phyloP scores from a whole-genome alignment of 2,329 filamentous ascomycete genomes.

The Phyllosticta citribraziliensis region DNA sequence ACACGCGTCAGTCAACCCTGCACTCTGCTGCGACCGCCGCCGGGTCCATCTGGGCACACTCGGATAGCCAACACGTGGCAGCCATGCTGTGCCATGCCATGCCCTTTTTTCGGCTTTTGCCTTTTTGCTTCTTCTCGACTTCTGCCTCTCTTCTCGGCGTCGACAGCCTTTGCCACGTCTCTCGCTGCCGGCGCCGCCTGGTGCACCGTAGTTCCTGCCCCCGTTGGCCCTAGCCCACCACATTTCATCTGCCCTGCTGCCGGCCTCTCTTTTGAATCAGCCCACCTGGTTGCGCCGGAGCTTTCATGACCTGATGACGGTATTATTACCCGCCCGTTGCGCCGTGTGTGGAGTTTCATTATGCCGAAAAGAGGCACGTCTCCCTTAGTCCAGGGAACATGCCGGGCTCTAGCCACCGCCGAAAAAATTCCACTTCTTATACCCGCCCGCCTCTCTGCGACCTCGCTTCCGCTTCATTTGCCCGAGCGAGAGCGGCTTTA shows the following conservation, averaged over 20 bases:
- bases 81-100: neutral
- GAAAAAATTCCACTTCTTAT: neutral
- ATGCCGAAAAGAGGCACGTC: neutral
- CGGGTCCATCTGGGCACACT: neutral
- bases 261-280: neutral
- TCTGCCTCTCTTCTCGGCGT: neutral
- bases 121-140: neutral
- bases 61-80: neutral
- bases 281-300: neutral
- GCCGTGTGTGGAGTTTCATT: neutral
- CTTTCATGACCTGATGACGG: neutral
- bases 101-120: neutral
- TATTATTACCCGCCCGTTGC: neutral
- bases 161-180: neutral
- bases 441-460: neutral
- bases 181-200: neutral
- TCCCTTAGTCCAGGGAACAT: neutral
- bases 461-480: neutral
- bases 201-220: neutral
- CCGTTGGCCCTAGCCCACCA: neutral
- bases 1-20: neutral
- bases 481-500: neutral
- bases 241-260: neutral
- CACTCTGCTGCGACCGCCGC: neutral
- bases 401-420: neutral